Conservation (phyloP, 1,284 basidiomycete genomes). For the Malassezia caprae region DNA sequence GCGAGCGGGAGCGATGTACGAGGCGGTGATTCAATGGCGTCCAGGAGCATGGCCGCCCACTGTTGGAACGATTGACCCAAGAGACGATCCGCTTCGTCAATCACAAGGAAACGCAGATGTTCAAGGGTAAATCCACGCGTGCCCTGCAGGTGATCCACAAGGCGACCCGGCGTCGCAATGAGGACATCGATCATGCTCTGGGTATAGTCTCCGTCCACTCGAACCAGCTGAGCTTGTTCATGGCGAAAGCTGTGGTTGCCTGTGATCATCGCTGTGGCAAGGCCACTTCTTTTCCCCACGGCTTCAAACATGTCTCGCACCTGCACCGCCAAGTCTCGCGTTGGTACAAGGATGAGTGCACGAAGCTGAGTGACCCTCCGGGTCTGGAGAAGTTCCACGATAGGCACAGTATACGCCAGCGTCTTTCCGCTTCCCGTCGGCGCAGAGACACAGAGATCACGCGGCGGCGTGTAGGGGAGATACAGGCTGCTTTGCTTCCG, state of each 20-base stretch:
- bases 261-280: slow-evolving; percentile 58
- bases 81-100: slow-evolving; percentile 93
- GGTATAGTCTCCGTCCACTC: background rate
- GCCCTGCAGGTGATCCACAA: slow-evolving; percentile 82
- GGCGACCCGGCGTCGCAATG: slow-evolving; percentile 84
- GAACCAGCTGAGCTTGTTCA: slow-evolving; percentile 38
- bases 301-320: slow-evolving; percentile 82
- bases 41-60: slow-evolving; percentile 55
- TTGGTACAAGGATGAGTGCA: slow-evolving; percentile 86
- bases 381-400: slow-evolving; percentile 57
- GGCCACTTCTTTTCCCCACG: slow-evolving; percentile 62
- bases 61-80: slow-evolving; percentile 91
- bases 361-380: slow-evolving; percentile 56
- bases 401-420: slow-evolving; percentile 81
- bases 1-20: background rate
- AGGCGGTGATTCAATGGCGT: slow-evolving; percentile 16
- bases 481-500: slow-evolving; percentile 53
- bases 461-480: slow-evolving; percentile 60
- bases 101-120: slow-evolving; percentile 86
- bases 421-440: slow-evolving; percentile 97
- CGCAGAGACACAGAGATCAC: slow-evolving; percentile 88
- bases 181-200: slow-evolving; percentile 65
- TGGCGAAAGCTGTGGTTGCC: slow-evolving; percentile 43
- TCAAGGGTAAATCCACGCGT: slow-evolving; percentile 80
- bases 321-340: slow-evolving; percentile 85